Evolutionary conservation across 106 monocot species (phyloP), one percentile per base, ranked within the genome.

Genomic region (Platanthera guangdongensis): DNA sequence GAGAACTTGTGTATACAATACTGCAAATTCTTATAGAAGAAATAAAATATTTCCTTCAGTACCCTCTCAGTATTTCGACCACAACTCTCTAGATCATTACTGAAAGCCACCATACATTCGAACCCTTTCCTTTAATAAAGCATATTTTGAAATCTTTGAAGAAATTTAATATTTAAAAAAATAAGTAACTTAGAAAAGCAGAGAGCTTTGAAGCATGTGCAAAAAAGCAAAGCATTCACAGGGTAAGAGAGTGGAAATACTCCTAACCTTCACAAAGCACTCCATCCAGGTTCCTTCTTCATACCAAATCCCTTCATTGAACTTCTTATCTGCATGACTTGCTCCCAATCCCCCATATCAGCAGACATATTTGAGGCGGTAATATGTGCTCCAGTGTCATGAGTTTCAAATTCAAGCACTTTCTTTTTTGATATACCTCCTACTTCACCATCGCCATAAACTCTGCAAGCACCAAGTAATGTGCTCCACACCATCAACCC

Each of bases 221-320:
- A 19, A 60, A 60, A 19, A 60, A 60, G 60, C 60, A 64, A 25
- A 25, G 64, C 64, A 30, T 64, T 64, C 28, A 65, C 12, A 30
- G 11, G 4, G 4, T 39, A 28, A 65, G 65, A 65, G 65, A 65
- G 32, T 25, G 32, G 25, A 70, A 70, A 48, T 9, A 6, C 46
- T 47, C 9, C 47, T 15, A 72, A 72, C 50, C 72, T 76, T 80
- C 70, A 85, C 52, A 83, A 49, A 57, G 74, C 47, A 77, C 90
- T 94, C 88, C 86, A 90, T 46, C 90, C 93, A 74, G 84, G 77
- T 72, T 90, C 90, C 77, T 94, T 94, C 47, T 76, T 86, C 25
- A 80, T 21, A 67, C 88, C 82, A 65, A 28, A 69, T 14, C 71
- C 71, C 71, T 76, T 81, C 86, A 90, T 86, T 53, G 76, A 78